Percentiles rank a stretch among this genome's conserved stretches.
Evolutionary conservation across 139 green algal species (phyloP).

Genomic region (Chlamydomonas incerta): DNA sequence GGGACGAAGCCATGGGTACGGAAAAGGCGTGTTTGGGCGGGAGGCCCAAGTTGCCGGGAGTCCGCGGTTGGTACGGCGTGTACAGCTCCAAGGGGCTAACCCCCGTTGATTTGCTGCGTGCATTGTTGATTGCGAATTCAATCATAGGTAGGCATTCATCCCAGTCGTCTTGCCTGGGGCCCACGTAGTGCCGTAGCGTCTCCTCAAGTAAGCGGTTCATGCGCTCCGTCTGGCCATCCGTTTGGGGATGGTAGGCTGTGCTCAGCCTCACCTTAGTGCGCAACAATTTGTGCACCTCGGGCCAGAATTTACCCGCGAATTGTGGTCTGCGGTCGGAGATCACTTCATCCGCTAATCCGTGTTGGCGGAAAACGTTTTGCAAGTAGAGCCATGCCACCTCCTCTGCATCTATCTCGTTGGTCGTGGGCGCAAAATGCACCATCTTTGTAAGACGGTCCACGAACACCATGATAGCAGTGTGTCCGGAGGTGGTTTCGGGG

Average conservation of each 20-base stretch:
- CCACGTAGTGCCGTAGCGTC: constrained; percentile 56
- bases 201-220: constrained; percentile 70
- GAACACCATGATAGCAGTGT: constrained; percentile 53
- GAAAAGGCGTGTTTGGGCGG: no score
- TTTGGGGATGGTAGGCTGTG: constrained; percentile 39
- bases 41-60: no score
- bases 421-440: constrained; percentile 38
- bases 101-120: constrained; percentile 66
- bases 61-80: no score
- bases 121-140: constrained; percentile 56
- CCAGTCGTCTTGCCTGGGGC: constrained; percentile 57
- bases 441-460: constrained; percentile 65
- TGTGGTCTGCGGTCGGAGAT: constrained; percentile 49
- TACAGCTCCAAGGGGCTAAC: no score
- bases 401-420: background rate
- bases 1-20: no score
- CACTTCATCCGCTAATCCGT: constrained; percentile 44
- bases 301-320: constrained; percentile 54
- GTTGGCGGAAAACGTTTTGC: constrained; percentile 28
- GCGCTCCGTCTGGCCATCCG: constrained; percentile 78
- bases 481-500: constrained; percentile 31
- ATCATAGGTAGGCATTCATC: constrained; percentile 39
- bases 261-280: no score
- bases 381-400: constrained; percentile 53
- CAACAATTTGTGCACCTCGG: background rate